These are phyloP conservation scores for Biancaea sappan DNA, from an alignment of 306 rosid species.

Conservation along the genomic window DNA sequence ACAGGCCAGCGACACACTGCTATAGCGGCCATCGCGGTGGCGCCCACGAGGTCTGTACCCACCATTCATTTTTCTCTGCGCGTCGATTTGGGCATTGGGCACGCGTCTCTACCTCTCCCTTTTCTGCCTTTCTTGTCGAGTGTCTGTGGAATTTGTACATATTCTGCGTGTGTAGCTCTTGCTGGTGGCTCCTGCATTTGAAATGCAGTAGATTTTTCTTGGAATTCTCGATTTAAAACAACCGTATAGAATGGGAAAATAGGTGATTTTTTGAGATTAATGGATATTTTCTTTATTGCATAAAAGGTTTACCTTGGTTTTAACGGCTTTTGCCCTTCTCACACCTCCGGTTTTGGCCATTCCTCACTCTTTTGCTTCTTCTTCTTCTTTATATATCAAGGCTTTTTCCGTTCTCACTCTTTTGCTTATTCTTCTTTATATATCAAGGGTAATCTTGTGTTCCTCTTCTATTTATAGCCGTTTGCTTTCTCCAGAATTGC, in stretches of 20 bases:
- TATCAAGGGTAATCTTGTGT: not conserved
- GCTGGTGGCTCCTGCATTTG: not conserved
- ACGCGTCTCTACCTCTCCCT: not conserved
- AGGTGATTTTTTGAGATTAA: not conserved
- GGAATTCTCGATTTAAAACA: not conserved
- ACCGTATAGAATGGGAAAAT: not conserved
- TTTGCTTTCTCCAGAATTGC: not conserved
- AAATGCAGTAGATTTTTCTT: not conserved
- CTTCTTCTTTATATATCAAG: not conserved
- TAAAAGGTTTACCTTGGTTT: not conserved
- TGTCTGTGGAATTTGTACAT: not conserved
- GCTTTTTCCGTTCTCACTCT: too few relatives aligned
- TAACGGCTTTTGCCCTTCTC: not conserved
- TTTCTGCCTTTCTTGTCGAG: not conserved
- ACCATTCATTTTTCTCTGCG: too few relatives aligned
- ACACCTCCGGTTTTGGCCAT: not conserved
- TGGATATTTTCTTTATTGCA: not conserved
- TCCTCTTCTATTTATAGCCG: not conserved
- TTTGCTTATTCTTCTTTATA: not conserved
- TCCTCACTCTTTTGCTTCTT: not conserved
- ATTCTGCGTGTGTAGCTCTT: not conserved
- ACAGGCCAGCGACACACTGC: too few relatives aligned
- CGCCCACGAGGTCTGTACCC: too few relatives aligned
- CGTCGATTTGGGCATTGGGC: too few relatives aligned
- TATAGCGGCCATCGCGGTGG: too few relatives aligned